Percentiles rank a stretch among this genome's conserved stretches.
phyloP scores from a whole-genome alignment of 192 early-diverging fungal species.

The Podila epicladia region DNA sequence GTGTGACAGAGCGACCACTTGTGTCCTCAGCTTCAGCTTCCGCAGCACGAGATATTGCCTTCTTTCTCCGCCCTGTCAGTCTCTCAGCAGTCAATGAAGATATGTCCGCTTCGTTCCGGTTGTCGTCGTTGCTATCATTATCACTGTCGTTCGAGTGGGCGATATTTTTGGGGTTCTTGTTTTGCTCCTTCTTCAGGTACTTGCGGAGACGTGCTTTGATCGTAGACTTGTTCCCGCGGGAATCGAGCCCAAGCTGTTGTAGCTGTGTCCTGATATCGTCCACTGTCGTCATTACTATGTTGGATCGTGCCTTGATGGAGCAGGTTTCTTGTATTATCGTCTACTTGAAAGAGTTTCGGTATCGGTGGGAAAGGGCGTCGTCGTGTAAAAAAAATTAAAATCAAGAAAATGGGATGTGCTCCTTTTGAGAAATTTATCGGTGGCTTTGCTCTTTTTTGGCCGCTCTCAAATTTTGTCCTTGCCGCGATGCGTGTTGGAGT shows the following conservation, averaged over 20 bases:
- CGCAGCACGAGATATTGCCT: not conserved
- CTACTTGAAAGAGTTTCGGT: too few relatives aligned
- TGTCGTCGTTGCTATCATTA: slow-evolving; percentile 6
- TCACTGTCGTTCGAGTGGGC: not conserved
- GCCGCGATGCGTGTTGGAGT: too few relatives aligned
- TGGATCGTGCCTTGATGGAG: not conserved
- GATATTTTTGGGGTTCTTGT: not conserved
- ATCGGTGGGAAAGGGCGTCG: too few relatives aligned
- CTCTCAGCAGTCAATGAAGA: not conserved
- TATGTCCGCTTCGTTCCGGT: not conserved
- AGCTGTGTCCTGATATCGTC: slow-evolving; percentile 39
- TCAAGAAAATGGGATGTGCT: not conserved
- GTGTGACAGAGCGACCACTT: not conserved
- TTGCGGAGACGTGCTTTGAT: slow-evolving; percentile 59
- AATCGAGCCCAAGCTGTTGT: slow-evolving; percentile 53
- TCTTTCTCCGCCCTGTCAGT: not conserved
- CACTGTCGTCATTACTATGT: slow-evolving; percentile 9
- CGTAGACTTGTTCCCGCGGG: slow-evolving; percentile 53
- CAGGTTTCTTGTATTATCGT: too few relatives aligned
- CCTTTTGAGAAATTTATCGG: not conserved
- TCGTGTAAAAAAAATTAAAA: too few relatives aligned
- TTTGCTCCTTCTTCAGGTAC: slow-evolving; percentile 37
- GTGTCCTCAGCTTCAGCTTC: not conserved
- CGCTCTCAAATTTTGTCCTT: not conserved
- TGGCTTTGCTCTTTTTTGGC: not conserved